Percentiles rank a stretch among this genome's conserved stretches.
phyloP scores from a whole-genome alignment of 2,329 filamentous ascomycete genomes.

The Alternaria triticina region DNA sequence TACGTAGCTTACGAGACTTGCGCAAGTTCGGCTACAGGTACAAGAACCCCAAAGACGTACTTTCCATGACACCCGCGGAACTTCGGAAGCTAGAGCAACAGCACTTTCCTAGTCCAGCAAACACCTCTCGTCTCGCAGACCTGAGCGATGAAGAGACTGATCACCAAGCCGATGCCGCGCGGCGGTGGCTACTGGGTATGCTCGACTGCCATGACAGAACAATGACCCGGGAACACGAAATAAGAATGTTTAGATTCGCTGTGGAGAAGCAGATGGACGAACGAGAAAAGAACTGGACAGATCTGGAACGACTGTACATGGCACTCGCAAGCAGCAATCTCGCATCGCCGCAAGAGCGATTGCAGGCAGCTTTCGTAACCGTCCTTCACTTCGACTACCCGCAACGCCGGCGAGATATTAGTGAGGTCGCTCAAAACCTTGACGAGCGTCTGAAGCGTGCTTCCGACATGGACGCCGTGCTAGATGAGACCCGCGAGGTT shows the following conservation, averaged over 20 bases:
- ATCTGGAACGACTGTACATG: conserved; percentile 27
- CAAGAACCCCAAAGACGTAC: background rate
- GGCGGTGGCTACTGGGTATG: conserved; percentile 16
- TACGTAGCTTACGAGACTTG: conserved; percentile 3
- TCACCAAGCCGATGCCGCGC: conserved; percentile 7
- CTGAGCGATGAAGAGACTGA: conserved; percentile 1
- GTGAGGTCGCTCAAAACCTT: background rate
- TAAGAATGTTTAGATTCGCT: conserved; percentile 15
- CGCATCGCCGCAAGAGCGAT: conserved; percentile 4
- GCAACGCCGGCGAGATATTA: conserved; percentile 4
- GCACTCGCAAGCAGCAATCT: conserved; percentile 18
- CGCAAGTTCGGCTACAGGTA: conserved; percentile 4
- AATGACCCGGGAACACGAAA: conserved; percentile 7
- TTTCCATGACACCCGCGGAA: background rate
- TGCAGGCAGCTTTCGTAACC: conserved; percentile 15
- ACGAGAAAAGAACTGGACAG: conserved; percentile 1
- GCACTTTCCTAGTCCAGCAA: background rate
- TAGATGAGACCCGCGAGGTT: background rate
- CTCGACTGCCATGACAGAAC: conserved; percentile 9
- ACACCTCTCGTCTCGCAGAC: background rate
- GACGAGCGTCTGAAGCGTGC: conserved; percentile 1
- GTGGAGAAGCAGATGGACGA: conserved; percentile 18
- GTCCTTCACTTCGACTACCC: conserved; percentile 21
- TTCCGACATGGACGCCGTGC: background rate
- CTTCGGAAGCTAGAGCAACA: conserved; percentile 6